Evolutionary conservation across 495 filamentous ascomycete genomes (phyloP), one percentile per base, ranked within the genome.

Genomic region (Cryomyces minteri): DNA sequence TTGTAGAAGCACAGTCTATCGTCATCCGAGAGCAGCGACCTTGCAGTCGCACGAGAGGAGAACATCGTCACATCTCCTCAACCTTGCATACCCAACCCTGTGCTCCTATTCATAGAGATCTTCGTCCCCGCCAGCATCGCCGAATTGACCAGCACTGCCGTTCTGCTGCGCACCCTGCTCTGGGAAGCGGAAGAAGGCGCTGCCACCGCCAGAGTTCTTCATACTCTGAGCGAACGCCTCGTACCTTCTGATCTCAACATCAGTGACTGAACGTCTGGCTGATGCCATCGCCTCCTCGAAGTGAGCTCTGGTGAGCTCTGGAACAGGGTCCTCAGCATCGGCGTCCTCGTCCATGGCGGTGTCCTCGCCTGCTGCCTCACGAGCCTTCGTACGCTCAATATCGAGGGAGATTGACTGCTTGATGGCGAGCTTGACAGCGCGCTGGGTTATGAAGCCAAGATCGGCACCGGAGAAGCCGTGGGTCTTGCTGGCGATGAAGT

Each of bases 381-480:
- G 87, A 51, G 77, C 76, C 72, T 92, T 94, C 51, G 69, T 67
- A 50, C 82, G 79, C 69, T 94, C 82, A 50, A 98, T 94, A 45
- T 95, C 88, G 42, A 71, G 58, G 8, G 75, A 65, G 62, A 98
- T 98, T n/a, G 87, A 74, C 65, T 98, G 79, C 74, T 95, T 98
- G 69, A 98, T 98, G 50, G 90, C 90, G 54, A 98, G 78, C 76
- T 98, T 98, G 72, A 94, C 88, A 49, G 90, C 90, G 59, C 90
- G 86, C 69, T 98, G 90, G 25, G 90, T 94, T 60, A 98, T 83
- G 71, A 95, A 98, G 54, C 88, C 92, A 62, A 98, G 77, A 82
- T 98, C 90, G 60, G 90, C 90, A 84, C 90, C 90, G 48, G 90
- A 96, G 76, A 95, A 98, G 41, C 90, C 90, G 70, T 95, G 88